Conservation (phyloP, 495 filamentous ascomycete genomes). For the Eremomyces bilateralis region DNA sequence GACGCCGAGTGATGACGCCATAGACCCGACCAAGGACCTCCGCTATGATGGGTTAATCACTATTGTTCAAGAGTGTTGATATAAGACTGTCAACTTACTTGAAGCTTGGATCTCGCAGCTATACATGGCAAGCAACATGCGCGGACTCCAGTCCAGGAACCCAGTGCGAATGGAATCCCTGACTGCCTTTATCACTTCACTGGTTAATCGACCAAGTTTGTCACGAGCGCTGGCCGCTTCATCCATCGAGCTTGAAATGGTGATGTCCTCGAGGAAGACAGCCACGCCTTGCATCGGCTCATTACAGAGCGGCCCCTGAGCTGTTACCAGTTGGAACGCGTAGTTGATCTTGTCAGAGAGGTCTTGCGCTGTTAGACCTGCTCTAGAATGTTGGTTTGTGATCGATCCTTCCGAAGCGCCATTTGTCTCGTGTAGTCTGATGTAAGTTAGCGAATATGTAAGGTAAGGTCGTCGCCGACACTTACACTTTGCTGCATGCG, state of each 20-base stretch:
- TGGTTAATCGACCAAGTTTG: constrained; percentile 58
- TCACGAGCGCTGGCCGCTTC: constrained; percentile 39
- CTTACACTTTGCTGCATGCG: constrained; percentile 56
- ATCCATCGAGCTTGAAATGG: constrained; percentile 29
- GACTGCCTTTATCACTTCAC: constrained; percentile 73
- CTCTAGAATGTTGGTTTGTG: too few relatives aligned
- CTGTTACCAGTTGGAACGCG: constrained; percentile 82
- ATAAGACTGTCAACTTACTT: constrained; percentile 30
- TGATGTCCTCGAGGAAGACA: constrained; percentile 70
- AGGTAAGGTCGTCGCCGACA: too few relatives aligned
- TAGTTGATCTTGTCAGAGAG: constrained; percentile 79
- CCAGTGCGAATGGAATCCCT: constrained; percentile 58
- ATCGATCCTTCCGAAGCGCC: too few relatives aligned
- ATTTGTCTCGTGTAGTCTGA: too few relatives aligned
- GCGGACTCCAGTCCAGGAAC: constrained; percentile 88
- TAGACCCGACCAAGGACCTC: constrained; percentile 93
- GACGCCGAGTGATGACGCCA: constrained; percentile 73
- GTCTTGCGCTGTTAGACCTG: constrained; percentile 43
- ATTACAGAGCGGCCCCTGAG: constrained; percentile 73
- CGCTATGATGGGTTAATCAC: constrained; percentile 26
- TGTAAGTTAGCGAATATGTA: too few relatives aligned
- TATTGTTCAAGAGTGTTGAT: not conserved
- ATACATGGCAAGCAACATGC: constrained; percentile 94
- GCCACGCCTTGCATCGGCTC: constrained; percentile 88
- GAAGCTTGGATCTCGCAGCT: constrained; percentile 91